A percentile compares a stretch with the other conserved stretches of the same genome.
Conservation (phyloP, 2,329 filamentous ascomycete genomes). For the Aspergillus aculeatinus region DNA sequence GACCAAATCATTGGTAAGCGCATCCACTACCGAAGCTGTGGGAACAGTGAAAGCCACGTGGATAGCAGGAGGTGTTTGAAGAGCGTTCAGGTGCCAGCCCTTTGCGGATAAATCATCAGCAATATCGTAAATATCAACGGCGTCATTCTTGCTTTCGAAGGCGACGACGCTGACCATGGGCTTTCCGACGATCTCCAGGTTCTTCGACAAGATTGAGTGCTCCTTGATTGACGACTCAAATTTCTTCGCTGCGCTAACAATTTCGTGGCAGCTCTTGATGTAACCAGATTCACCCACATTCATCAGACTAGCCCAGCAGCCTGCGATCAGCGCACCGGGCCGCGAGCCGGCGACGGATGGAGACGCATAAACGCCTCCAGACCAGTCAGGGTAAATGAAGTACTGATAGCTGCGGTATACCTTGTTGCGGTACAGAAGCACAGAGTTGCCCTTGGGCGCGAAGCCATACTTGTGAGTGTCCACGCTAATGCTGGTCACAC, state of each 20-base stretch:
- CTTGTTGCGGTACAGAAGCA: slow-evolving; percentile 81
- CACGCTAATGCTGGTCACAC: slow-evolving; percentile 92
- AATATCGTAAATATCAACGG: slow-evolving; percentile 91
- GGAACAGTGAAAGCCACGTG: slow-evolving; percentile 92
- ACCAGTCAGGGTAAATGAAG: slow-evolving; percentile 93
- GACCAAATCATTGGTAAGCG: slow-evolving; percentile 68
- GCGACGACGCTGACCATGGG: slow-evolving; percentile 89
- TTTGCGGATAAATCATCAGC: slow-evolving; percentile 80
- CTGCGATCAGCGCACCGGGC: slow-evolving; percentile 90
- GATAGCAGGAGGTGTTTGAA: slow-evolving; percentile 88
- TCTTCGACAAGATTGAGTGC: slow-evolving; percentile 65
- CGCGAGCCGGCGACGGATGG: slow-evolving; percentile 88
- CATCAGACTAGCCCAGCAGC: slow-evolving; percentile 93
- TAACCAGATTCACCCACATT: slow-evolving; percentile 84
- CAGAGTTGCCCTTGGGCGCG: slow-evolving; percentile 95
- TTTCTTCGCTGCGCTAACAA: slow-evolving; percentile 82
- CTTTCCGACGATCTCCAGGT: slow-evolving; percentile 77
- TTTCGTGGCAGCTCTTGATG: slow-evolving; percentile 78
- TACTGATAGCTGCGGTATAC: slow-evolving; percentile 86
- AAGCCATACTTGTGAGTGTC: slow-evolving; percentile 99
- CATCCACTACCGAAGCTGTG: slow-evolving; percentile 76
- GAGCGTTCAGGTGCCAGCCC: slow-evolving; percentile 94
- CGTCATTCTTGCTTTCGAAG: slow-evolving; percentile 67
- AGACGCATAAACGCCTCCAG: slow-evolving; percentile 91
- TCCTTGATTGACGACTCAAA: slow-evolving; percentile 72